Base-by-base conservation (phyloP, 2,329 filamentous ascomycete genomes). In the Xylaria sp. region DNA sequence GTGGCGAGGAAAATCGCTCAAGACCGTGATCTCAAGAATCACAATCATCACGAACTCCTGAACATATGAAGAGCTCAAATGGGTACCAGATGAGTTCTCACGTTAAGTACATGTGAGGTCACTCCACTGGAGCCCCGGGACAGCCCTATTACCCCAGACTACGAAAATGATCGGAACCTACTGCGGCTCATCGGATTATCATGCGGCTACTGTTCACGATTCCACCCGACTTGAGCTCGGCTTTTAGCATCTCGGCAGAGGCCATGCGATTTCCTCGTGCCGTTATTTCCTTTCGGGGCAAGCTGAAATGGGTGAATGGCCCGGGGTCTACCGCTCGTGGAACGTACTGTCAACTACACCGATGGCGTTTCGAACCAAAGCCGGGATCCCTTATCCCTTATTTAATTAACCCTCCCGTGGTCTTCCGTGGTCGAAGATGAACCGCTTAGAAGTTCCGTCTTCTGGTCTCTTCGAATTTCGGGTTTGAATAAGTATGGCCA, bases 221-320 rank as follows among this genome's bases (percentile, higher is more conserved):
- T 76, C 72, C 72, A 68, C 73, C 75, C 75, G 75, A 76, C 39
- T n/a, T 41, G 67, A 74, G 74, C 75, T 74, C 73, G 75, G 75
- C 72, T 76, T 62, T 73, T 73, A 67, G 59, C 56, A 69, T 61
- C 63, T 66, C 65, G 70, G 64, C 32, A 71, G 52, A 56, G 52
- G 5, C 62, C 41, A 63, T 39, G 53, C 41, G 45, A 18, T 28
- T 59, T 43, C 60, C 52, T 50, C 59, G 62, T 55, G 46, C 62
- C 60, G 61, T 46, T 65, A 64, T 56, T 63, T 52, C 53, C 50
- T 68, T 58, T 32, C 30, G 43, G 55, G n/a, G 25, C 57, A 52
- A 50, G 61, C 50, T 43, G 43, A 13, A 41, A 57, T 34, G 52
- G 60, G 30, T 55, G 43, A 41, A 65, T 46, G 57, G 48, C 32